These are phyloP conservation scores for Solanum appendiculatum DNA, from an alignment of 257 asterid species.

Conservation along the genomic window DNA sequence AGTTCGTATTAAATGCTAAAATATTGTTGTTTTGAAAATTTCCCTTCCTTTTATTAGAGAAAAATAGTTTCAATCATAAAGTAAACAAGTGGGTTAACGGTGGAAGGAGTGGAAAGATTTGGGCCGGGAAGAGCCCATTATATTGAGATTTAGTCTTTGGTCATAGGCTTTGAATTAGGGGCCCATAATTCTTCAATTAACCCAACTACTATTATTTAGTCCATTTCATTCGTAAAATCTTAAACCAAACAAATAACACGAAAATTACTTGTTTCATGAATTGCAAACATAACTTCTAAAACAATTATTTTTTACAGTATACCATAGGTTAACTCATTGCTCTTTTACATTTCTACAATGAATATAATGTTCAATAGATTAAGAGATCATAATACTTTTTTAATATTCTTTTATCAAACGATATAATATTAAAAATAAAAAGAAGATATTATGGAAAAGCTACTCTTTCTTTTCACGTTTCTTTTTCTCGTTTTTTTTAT, in stretches of 20 bases:
- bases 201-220: neutral
- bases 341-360: neutral
- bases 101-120: neutral
- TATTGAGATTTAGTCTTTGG: neutral
- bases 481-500: too few species aligned
- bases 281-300: neutral
- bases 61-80: neutral
- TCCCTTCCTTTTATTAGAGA: neutral
- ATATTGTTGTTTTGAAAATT: too few species aligned
- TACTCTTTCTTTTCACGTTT: neutral
- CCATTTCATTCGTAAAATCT: neutral
- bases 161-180: neutral
- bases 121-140: neutral
- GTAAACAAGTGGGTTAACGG: neutral
- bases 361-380: neutral
- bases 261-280: neutral
- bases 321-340: neutral
- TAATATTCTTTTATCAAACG: neutral
- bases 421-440: too few species aligned
- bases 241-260: neutral
- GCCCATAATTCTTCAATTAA: neutral
- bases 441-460: too few species aligned
- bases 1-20: too few species aligned
- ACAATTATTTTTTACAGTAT: neutral
- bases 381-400: neutral